phyloP scores from a whole-genome alignment of 1,284 basidiomycete genomes.

The Bjerkandera adusta region DNA sequence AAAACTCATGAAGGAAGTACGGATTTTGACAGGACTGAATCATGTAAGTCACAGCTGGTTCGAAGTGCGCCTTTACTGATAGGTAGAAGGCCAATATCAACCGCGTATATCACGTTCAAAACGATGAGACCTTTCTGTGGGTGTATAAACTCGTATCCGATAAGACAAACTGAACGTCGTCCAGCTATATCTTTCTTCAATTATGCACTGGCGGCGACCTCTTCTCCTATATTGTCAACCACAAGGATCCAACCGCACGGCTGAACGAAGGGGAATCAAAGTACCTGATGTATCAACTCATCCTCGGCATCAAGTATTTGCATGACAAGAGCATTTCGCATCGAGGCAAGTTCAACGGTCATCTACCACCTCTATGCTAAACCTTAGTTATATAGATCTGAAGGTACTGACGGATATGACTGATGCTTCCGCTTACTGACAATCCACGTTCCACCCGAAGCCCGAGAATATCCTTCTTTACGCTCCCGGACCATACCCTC shows the following conservation, averaged over 20 bases:
- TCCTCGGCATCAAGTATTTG: constrained; percentile 72
- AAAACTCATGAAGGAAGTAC: constrained; percentile 74
- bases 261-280: constrained; percentile 80
- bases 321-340: constrained; percentile 78
- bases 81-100: constrained; percentile 76
- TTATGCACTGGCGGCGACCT: constrained; percentile 77
- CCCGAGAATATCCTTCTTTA: constrained; percentile 85
- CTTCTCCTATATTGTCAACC: constrained; percentile 73
- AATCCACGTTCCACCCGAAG: constrained; percentile 32
- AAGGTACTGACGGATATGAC: constrained; percentile 47
- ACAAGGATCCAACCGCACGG: constrained; percentile 44
- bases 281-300: constrained; percentile 80
- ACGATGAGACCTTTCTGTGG: constrained; percentile 61
- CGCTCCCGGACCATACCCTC: constrained; percentile 75
- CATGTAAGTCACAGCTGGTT: constrained; percentile 49
- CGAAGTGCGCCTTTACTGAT: neutral
- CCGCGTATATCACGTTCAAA: constrained; percentile 66
- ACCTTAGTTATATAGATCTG: constrained; percentile 47
- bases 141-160: constrained; percentile 17
- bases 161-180: constrained; percentile 7
- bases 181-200: constrained; percentile 74
- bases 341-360: constrained; percentile 51
- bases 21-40: constrained; percentile 62
- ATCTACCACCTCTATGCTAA: neutral
- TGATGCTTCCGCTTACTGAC: constrained; percentile 3